Percentiles rank a stretch among this genome's conserved stretches.
phyloP scores from a whole-genome alignment of 257 asterid genomes.

The Gardenia jasminoides region DNA sequence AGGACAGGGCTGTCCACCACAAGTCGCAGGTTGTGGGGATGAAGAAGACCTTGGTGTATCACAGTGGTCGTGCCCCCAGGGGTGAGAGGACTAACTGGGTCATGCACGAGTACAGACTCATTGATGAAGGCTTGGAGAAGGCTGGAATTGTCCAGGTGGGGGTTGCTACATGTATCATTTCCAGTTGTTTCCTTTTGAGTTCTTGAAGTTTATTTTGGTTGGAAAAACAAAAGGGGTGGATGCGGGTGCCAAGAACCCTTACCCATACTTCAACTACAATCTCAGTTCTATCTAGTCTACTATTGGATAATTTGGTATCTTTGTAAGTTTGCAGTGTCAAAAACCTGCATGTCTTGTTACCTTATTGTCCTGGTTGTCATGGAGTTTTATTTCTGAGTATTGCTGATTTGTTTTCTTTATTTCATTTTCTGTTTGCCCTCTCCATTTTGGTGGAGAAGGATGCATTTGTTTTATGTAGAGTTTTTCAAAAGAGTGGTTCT shows the following conservation, averaged over 20 bases:
- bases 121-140: constrained; percentile 69
- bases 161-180: not conserved
- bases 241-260: not conserved
- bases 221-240: not conserved
- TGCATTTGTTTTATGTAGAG: constrained; percentile 78
- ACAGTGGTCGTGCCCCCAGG: constrained; percentile 88
- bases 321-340: not conserved
- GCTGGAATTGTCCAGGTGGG: constrained; percentile 79
- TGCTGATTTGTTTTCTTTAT: constrained; percentile 13
- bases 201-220: not conserved
- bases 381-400: not conserved
- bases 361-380: not conserved
- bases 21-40: constrained; percentile 68
- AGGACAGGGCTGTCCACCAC: constrained; percentile 80
- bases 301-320: not conserved
- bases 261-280: not conserved
- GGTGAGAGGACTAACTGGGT: constrained; percentile 95
- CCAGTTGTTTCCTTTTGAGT: constrained; percentile 7
- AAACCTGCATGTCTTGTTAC: not conserved
- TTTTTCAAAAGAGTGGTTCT: constrained; percentile 95
- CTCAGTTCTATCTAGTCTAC: not conserved
- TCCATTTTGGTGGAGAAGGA: constrained; percentile 48
- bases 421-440: not conserved
- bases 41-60: constrained; percentile 95
- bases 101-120: constrained; percentile 91